Base-by-base conservation (phyloP, 2,329 filamentous ascomycete species). In the Fusarium citri region DNA sequence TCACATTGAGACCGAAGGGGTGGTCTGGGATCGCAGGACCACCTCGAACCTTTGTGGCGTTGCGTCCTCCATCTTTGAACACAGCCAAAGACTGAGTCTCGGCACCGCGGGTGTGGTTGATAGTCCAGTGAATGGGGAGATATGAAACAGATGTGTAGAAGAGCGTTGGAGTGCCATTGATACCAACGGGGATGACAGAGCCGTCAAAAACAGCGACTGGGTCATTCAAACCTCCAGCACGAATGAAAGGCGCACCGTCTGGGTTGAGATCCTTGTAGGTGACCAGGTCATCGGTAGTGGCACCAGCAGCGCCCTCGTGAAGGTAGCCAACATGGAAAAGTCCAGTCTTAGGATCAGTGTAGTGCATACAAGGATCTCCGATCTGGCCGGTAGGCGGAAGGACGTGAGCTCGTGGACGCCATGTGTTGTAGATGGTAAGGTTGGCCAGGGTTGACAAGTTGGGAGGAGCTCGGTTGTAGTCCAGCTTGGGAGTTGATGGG, bases 21-120 rank as follows among this genome's bases (percentile, higher is more conserved):
- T 56, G 59, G 6, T 55, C 59, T 4, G 72, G 55, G 20, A 72
- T 74, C 5, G 45, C 69, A n/a, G 69, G 69, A 5, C 72, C 72
- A 45, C 72, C 69, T 20, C 60, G 40, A 11, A 74, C 42, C 48
- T 74, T 74, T 15, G 72, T 74, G 26, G 74, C 72, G 23, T 74
- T 74, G 2, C 69, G 64, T 10, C 72, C 72, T 16, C 72, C 72
- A 79, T 82, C 80, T 78, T 59, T 80, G 74, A 76, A 80, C 8
- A 82, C 76, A 3, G 83, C 83, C 2, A 84, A 73, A 16, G 80
- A 80, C 54, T 85, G 82, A 1, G 82, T 82, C 66, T 85, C 83
- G 40, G 80, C 81, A 10, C 81, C 82, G 12, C 80, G 78, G n/a
- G 78, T 82, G 63, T 85, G 83, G 26, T 77, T 75, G 40, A 83